These are phyloP conservation scores for Diddensiella caesifluorescens DNA, from an alignment of 805 yeast species.

Conservation along the genomic window DNA sequence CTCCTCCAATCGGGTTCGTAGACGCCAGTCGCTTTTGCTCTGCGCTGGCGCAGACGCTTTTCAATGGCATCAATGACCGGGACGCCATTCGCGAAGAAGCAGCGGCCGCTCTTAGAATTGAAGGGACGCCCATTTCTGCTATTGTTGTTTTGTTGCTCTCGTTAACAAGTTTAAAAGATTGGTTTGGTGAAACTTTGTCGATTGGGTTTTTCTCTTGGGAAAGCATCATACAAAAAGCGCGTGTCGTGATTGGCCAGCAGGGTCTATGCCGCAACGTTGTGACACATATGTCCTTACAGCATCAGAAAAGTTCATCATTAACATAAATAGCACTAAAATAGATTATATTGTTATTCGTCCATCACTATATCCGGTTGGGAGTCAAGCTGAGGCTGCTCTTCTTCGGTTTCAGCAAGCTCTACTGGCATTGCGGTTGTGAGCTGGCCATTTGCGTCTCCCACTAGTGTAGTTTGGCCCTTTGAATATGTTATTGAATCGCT, in stretches of 20 bases:
- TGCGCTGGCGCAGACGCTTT: background rate
- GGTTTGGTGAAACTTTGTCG: background rate
- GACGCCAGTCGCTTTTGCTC: slow-evolving; percentile 7
- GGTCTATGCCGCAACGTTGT: background rate
- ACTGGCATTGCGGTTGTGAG: background rate
- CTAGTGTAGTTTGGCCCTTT: slow-evolving; percentile 8
- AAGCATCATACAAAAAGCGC: background rate
- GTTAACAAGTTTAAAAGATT: background rate
- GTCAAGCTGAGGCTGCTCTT: background rate
- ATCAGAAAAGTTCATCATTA: background rate
- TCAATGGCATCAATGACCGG: slow-evolving; percentile 1
- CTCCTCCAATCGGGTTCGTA: slow-evolving; percentile 31
- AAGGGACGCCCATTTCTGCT: background rate
- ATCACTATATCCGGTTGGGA: background rate
- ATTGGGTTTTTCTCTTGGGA: background rate
- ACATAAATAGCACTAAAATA: too few relatives aligned
- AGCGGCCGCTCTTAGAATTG: slow-evolving; percentile 1
- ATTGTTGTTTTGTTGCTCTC: background rate
- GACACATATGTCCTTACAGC: background rate
- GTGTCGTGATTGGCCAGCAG: background rate
- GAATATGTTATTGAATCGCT: background rate
- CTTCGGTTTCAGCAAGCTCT: background rate
- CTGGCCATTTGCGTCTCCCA: background rate
- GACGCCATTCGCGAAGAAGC: background rate
- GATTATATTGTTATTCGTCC: background rate